Evolutionary conservation across 345 rosid species (phyloP).

Genomic region (Gossypium sturtianum): DNA sequence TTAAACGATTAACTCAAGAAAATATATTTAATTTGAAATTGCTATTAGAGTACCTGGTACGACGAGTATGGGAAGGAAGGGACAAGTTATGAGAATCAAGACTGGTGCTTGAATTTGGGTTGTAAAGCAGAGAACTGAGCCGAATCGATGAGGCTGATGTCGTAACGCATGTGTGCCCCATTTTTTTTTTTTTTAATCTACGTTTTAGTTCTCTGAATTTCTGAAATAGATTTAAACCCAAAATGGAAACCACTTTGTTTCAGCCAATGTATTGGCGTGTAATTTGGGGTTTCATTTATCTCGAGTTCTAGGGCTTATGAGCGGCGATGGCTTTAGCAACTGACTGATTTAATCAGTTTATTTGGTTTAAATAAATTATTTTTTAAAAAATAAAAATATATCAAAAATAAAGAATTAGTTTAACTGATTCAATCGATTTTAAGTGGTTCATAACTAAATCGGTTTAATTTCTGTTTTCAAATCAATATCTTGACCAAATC

Average conservation of each 20-base stretch:
- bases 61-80: slow-evolving; percentile 43
- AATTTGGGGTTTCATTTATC: not conserved
- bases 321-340: not conserved
- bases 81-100: slow-evolving; percentile 35
- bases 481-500: too few species aligned
- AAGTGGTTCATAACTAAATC: too few species aligned
- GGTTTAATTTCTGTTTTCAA: too few species aligned
- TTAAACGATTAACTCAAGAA: not conserved
- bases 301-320: not conserved
- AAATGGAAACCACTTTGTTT: not conserved
- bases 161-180: slow-evolving; percentile 60
- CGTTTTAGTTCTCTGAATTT: not conserved
- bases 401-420: too few species aligned
- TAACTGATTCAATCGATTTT: too few species aligned
- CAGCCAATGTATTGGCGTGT: too few species aligned
- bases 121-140: slow-evolving; percentile 37
- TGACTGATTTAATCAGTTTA: not conserved
- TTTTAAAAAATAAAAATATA: too few species aligned
- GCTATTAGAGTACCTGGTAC: slow-evolving; percentile 38
- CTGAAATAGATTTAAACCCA: not conserved
- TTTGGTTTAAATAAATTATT: too few species aligned
- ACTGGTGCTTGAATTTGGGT: slow-evolving; percentile 44
- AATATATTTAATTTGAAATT: not conserved
- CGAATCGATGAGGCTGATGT: slow-evolving; percentile 53
- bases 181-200: slow-evolving; percentile 15